Percentiles rank a stretch among this genome's conserved stretches.
These are phyloP conservation scores for Ensete glaucum DNA, from an alignment of 176 grass and related monocot species.

Conservation along the genomic window DNA sequence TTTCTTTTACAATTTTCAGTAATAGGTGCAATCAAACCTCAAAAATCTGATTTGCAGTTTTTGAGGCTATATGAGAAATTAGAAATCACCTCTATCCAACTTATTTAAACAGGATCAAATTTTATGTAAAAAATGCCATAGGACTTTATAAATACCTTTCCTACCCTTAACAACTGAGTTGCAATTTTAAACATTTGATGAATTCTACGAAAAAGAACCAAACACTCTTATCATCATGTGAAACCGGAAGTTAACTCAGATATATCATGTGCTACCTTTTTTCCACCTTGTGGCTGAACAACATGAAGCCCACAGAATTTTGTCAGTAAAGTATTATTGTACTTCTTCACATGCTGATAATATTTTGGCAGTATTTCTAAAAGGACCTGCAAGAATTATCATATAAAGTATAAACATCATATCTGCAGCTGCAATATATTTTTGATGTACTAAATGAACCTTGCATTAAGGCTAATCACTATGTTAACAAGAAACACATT, in stretches of 20 bases:
- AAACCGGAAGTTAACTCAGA: not conserved
- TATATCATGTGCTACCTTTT: not conserved
- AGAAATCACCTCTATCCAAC: no score
- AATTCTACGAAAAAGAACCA: no score
- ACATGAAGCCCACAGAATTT: conserved; percentile 21
- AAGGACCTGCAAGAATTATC: conserved; percentile 4
- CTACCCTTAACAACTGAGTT: no score
- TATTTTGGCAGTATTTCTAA: conserved; percentile 15
- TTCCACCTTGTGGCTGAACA: conserved; percentile 11
- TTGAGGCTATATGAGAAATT: no score
- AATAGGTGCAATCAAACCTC: no score
- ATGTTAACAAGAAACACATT: not conserved
- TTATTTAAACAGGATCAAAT: no score
- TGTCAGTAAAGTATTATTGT: conserved; percentile 12
- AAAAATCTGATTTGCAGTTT: no score
- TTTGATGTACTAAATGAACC: not conserved
- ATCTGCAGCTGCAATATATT: not conserved
- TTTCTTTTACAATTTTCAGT: no score
- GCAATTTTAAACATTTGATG: no score
- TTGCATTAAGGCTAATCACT: not conserved
- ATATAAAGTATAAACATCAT: no score
- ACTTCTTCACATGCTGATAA: conserved; percentile 2
- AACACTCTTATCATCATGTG: not conserved
- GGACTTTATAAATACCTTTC: no score
- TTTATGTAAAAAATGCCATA: no score